Evolutionary conservation across 1,284 basidiomycete genomes (phyloP).

Genomic region (Kalmanozyma brasiliensis): DNA sequence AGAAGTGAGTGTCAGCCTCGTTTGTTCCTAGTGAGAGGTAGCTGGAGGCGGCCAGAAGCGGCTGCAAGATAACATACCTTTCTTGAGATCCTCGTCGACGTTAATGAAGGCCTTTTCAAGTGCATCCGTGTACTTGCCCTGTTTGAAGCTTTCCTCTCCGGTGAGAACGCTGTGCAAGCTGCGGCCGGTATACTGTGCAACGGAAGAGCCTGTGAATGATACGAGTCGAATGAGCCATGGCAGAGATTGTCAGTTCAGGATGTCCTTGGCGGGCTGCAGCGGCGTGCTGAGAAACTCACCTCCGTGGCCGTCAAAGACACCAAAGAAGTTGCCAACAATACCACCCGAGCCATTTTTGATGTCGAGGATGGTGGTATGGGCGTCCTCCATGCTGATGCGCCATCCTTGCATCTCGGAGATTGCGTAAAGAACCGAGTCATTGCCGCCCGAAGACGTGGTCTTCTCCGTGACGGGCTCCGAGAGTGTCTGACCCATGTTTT

Average conservation of each 20-base stretch:
- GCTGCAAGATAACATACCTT: conserved; percentile 72
- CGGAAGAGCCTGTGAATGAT: conserved; percentile 78
- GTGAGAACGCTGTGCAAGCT: conserved; percentile 85
- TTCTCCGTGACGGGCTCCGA: conserved; percentile 79
- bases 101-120: conserved; percentile 90
- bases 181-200: conserved; percentile 89
- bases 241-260: not conserved
- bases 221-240: not conserved
- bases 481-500: conserved; percentile 70
- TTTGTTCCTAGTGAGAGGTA: no score
- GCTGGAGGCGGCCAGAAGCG: no score
- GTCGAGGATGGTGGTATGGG: conserved; percentile 82
- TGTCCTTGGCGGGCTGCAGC: not conserved
- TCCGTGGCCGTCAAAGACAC: conserved; percentile 98
- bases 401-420: conserved; percentile 99
- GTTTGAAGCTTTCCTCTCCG: conserved; percentile 78
- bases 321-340: conserved; percentile 79
- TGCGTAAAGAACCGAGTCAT: conserved; percentile 82
- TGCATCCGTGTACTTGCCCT: conserved; percentile 78
- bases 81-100: conserved; percentile 91
- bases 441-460: conserved; percentile 80
- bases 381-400: conserved; percentile 99
- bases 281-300: conserved; percentile 73
- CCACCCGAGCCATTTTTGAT: conserved; percentile 55
- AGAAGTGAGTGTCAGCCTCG: no score